Conservation (phyloP, 345 rosid genomes). For the Lagerstroemia speciosa region DNA sequence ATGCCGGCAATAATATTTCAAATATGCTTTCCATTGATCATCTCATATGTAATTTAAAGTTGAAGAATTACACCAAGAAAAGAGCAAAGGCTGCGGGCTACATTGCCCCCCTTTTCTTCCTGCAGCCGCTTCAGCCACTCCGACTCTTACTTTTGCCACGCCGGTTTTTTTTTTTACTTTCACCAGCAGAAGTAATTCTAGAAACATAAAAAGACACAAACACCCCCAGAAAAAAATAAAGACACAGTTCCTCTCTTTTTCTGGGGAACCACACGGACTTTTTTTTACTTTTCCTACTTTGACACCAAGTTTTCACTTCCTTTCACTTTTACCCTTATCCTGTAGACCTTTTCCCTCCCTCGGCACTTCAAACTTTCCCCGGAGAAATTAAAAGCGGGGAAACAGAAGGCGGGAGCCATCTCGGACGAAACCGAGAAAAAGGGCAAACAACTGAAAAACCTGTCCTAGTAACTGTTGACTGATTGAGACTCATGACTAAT, state of each 20-base stretch:
- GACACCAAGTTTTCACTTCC: not conserved
- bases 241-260: no score
- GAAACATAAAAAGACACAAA: not conserved
- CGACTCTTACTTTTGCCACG: constrained; percentile 7
- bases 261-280: not conserved
- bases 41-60: not conserved
- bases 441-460: not conserved
- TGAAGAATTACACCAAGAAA: no score
- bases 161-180: not conserved
- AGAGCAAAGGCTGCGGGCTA: constrained; percentile 61
- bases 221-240: not conserved
- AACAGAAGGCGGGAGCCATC: constrained; percentile 25
- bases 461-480: not conserved
- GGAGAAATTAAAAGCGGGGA: constrained; percentile 34
- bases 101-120: constrained; percentile 13
- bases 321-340: constrained; percentile 1
- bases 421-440: not conserved
- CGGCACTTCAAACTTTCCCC: constrained; percentile 31
- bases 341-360: constrained; percentile 7
- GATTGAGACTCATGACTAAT: no score
- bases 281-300: not conserved
- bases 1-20: no score
- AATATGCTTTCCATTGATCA: not conserved
- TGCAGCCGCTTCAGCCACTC: constrained; percentile 66
- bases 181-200: not conserved